Conservation (phyloP, 2,329 filamentous ascomycete genomes). For the Ophiostoma ulmi region DNA sequence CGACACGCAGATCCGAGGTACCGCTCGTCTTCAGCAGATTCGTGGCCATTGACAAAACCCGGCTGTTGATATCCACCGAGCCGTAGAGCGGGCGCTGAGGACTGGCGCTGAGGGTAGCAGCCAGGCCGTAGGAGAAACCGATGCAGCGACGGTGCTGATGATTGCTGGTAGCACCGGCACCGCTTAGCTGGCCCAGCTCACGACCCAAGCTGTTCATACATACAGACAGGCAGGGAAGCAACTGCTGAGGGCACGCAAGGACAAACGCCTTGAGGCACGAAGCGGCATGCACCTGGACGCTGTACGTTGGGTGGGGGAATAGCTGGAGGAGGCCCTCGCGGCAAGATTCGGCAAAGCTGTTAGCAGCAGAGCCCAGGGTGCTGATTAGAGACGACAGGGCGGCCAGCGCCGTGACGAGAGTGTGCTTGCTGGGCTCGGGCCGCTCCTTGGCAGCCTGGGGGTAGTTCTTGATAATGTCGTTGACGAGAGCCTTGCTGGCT, state of each 20-base stretch:
- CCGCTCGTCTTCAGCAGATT: slow-evolving; percentile 87
- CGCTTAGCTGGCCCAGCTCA: slow-evolving; percentile 72
- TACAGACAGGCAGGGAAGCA: slow-evolving; percentile 84
- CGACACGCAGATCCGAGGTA: slow-evolving; percentile 82
- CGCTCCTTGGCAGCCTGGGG: slow-evolving; percentile 83
- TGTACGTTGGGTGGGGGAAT: slow-evolving; percentile 90
- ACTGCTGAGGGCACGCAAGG: slow-evolving; percentile 83
- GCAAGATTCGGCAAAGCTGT: slow-evolving; percentile 72
- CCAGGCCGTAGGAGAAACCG: slow-evolving; percentile 86
- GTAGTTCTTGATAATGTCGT: slow-evolving; percentile 88
- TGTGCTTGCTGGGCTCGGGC: slow-evolving; percentile 82
- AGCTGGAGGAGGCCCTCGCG: slow-evolving; percentile 85
- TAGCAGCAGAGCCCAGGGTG: slow-evolving; percentile 76
- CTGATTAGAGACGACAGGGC: slow-evolving; percentile 73
- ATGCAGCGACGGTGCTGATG: slow-evolving; percentile 61
- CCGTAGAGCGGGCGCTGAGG: slow-evolving; percentile 84
- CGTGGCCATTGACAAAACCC: slow-evolving; percentile 85
- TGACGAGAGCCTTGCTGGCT: slow-evolving; percentile 75
- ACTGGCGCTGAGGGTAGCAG: slow-evolving; percentile 84
- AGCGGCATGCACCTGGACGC: slow-evolving; percentile 85
- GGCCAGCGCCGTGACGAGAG: slow-evolving; percentile 71
- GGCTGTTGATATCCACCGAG: slow-evolving; percentile 90
- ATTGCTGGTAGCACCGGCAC: slow-evolving; percentile 65
- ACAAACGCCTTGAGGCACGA: slow-evolving; percentile 83
- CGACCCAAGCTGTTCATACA: slow-evolving; percentile 93